These are phyloP conservation scores for Cladorrhinum sp. DNA, from an alignment of 2,329 filamentous ascomycete genomes.

Conservation along the genomic window DNA sequence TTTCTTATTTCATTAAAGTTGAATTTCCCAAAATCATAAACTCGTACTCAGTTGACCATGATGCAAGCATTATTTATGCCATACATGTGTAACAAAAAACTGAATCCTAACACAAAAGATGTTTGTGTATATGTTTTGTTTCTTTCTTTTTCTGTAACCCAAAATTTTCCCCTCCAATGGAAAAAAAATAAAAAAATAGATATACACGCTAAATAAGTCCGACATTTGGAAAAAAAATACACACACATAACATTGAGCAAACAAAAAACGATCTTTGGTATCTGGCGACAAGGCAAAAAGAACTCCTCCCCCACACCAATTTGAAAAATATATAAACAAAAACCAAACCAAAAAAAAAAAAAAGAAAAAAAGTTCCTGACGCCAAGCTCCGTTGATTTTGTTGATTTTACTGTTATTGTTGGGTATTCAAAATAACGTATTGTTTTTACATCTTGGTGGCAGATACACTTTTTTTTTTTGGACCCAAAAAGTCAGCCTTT, in stretches of 20 bases:
- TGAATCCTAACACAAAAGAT: too few relatives aligned
- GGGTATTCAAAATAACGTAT: background rate
- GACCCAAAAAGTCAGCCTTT: slow-evolving; percentile 16
- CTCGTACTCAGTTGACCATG: too few relatives aligned
- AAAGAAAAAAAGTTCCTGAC: background rate
- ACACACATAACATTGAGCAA: too few relatives aligned
- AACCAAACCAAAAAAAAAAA: too few relatives aligned
- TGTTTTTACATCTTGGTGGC: background rate
- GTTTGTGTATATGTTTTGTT: too few relatives aligned
- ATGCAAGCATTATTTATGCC: too few relatives aligned
- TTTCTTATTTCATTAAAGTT: too few relatives aligned
- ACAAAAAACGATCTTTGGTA: background rate
- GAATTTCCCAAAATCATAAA: background rate
- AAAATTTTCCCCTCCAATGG: background rate
- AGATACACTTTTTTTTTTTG: background rate
- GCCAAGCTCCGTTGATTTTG: background rate
- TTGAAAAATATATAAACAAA: too few relatives aligned
- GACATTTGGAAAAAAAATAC: background rate
- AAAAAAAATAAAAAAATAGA: background rate
- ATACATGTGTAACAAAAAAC: too few relatives aligned
- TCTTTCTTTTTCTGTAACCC: background rate
- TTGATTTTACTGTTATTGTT: too few relatives aligned
- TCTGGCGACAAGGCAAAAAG: background rate
- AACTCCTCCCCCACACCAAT: background rate
- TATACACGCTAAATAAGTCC: background rate